phyloP scores from a whole-genome alignment of 2,329 filamentous ascomycete species.

The Aspergillus proliferans region DNA sequence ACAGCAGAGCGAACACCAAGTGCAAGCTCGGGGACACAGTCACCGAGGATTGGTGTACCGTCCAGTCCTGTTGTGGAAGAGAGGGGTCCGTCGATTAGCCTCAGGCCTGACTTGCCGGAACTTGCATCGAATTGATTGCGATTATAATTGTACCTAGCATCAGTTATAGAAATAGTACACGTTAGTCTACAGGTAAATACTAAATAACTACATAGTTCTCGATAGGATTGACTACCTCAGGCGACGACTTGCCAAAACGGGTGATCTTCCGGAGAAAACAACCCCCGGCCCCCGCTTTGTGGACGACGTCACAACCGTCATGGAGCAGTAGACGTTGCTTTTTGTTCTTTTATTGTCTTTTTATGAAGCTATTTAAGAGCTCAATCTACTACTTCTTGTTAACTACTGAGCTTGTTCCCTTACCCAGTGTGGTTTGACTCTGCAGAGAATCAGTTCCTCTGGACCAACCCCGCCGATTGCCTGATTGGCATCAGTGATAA shows the following conservation, averaged over 20 bases:
- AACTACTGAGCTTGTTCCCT: too few relatives aligned
- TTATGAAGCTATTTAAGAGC: too few relatives aligned
- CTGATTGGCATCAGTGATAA: not conserved
- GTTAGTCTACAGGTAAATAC: not conserved
- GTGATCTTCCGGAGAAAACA: not conserved
- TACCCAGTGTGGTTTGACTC: not conserved
- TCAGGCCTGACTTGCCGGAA: conserved; percentile 13
- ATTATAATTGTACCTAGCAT: not conserved
- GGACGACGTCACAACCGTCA: too few relatives aligned
- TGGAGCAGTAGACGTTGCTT: too few relatives aligned
- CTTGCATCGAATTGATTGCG: conserved; percentile 6
- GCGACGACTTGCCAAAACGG: conserved; percentile 2
- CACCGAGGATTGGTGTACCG: conserved; percentile 9
- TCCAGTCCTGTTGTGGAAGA: conserved; percentile 10
- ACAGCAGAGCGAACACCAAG: conserved; percentile 9
- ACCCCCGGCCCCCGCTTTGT: not conserved
- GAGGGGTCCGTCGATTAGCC: conserved; percentile 6
- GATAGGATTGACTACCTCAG: not conserved
- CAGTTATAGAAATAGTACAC: too few relatives aligned
- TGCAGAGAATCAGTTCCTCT: not conserved
- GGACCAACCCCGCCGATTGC: not conserved
- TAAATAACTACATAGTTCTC: not conserved
- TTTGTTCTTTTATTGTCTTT: too few relatives aligned
- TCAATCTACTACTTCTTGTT: too few relatives aligned
- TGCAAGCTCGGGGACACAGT: conserved; percentile 9